Percentiles rank a stretch among this genome's conserved stretches.
phyloP scores from a whole-genome alignment of 257 asterid genomes.

The Datura wrightii region DNA sequence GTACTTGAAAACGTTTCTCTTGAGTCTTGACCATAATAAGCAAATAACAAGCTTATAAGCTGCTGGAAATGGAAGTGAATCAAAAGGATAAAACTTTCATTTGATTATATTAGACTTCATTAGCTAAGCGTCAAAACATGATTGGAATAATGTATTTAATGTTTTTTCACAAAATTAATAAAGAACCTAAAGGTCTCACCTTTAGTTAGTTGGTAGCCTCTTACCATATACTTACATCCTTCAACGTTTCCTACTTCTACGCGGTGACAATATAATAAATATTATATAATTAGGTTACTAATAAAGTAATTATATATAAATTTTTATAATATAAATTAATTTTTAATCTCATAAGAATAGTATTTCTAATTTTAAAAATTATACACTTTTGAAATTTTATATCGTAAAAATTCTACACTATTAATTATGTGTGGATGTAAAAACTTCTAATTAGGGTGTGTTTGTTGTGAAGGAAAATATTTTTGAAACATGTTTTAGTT shows the following conservation, averaged over 20 bases:
- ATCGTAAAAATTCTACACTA: too few species aligned
- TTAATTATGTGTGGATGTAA: too few species aligned
- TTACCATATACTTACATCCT: background rate
- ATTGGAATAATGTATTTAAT: background rate
- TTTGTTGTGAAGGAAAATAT: too few species aligned
- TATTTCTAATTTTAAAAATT: too few species aligned
- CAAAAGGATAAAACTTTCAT: too few species aligned
- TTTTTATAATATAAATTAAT: too few species aligned
- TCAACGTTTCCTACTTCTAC: background rate
- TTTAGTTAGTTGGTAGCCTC: background rate
- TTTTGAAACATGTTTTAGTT: too few species aligned
- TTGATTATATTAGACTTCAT: background rate
- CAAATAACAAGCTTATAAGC: background rate
- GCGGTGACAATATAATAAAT: background rate
- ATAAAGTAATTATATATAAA: too few species aligned
- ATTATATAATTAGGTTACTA: background rate
- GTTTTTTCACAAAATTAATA: background rate
- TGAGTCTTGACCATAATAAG: background rate
- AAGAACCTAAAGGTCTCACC: background rate
- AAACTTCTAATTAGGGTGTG: too few species aligned
- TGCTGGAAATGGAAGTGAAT: background rate
- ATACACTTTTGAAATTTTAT: too few species aligned
- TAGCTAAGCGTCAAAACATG: background rate
- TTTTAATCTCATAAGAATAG: too few species aligned
- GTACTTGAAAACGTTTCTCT: background rate